Percentiles rank a stretch among this genome's conserved stretches.
phyloP scores from a whole-genome alignment of 2,329 filamentous ascomycete genomes.

The Plectosphaerella sp. region DNA sequence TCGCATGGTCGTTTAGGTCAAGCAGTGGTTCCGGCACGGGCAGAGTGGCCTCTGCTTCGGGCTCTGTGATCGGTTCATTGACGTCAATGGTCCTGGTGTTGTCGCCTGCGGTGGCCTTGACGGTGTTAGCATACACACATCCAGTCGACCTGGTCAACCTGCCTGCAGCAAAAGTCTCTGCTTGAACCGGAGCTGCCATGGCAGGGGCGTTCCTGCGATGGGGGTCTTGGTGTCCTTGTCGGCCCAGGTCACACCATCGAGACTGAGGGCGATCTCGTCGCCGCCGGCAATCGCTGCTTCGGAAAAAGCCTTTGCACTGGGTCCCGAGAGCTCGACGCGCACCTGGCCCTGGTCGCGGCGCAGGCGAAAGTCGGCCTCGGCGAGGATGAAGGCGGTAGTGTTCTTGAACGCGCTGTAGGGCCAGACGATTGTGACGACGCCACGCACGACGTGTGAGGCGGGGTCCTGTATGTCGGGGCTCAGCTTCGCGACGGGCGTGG shows the following conservation, averaged over 20 bases:
- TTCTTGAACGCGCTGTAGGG: constrained; percentile 78
- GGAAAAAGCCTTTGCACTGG: constrained; percentile 65
- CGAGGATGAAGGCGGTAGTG: constrained; percentile 73
- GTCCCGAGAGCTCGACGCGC: constrained; percentile 68
- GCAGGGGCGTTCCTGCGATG: constrained; percentile 46
- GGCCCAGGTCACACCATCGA: constrained; percentile 66
- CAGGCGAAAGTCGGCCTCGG: constrained; percentile 78
- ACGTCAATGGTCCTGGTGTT: constrained; percentile 48
- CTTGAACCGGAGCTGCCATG: constrained; percentile 55
- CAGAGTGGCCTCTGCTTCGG: constrained; percentile 4
- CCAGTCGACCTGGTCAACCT: constrained; percentile 4
- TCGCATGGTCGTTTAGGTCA: neutral
- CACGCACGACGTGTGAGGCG: constrained; percentile 49
- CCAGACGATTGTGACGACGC: constrained; percentile 82
- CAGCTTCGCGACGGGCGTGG: constrained; percentile 52
- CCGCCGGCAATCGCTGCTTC: constrained; percentile 69
- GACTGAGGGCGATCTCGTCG: constrained; percentile 65
- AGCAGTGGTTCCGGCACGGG: constrained; percentile 11
- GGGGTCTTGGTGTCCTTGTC: constrained; percentile 43
- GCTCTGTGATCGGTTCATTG: constrained; percentile 28
- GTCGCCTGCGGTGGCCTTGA: constrained; percentile 40
- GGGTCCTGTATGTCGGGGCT: constrained; percentile 39
- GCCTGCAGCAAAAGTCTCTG: constrained; percentile 45
- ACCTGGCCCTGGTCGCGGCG: constrained; percentile 76
- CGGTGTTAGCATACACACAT: constrained; percentile 9